Percentiles rank a stretch among this genome's conserved stretches.
phyloP scores from a whole-genome alignment of 345 rosid genomes.

The Camelina laxa region DNA sequence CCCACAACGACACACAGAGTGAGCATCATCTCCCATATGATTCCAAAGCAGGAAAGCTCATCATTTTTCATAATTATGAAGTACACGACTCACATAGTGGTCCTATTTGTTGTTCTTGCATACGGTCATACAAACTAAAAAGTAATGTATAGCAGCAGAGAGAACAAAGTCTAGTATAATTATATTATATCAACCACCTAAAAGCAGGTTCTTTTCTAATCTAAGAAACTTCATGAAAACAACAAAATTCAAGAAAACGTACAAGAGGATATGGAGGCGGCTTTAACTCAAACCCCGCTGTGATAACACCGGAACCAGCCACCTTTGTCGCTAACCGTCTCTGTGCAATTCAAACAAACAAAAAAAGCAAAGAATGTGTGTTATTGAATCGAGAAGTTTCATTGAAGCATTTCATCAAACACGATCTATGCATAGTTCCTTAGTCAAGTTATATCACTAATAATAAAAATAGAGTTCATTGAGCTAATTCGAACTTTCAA shows the following conservation, averaged over 20 bases:
- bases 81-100: background rate
- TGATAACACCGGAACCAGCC: constrained; percentile 45
- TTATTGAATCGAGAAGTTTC: constrained; percentile 10
- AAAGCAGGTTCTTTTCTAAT: background rate
- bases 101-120: background rate
- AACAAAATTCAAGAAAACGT: constrained; percentile 28
- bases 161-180: background rate
- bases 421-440: constrained; percentile 21
- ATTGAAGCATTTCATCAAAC: constrained; percentile 69
- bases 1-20: constrained; percentile 17
- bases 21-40: constrained; percentile 12
- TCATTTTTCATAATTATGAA: background rate
- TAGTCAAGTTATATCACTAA: background rate
- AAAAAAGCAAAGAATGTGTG: background rate
- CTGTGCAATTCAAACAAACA: constrained; percentile 41
- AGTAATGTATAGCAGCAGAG: background rate
- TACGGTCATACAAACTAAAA: background rate
- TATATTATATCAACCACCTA: background rate
- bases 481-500: background rate
- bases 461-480: background rate
- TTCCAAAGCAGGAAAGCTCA: background rate
- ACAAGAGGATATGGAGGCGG: constrained; percentile 93
- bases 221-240: background rate
- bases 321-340: constrained; percentile 47
- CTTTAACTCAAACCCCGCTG: constrained; percentile 73